phyloP scores from a whole-genome alignment of 768 basidiomycete species.

The Boletus reticuloceps region DNA sequence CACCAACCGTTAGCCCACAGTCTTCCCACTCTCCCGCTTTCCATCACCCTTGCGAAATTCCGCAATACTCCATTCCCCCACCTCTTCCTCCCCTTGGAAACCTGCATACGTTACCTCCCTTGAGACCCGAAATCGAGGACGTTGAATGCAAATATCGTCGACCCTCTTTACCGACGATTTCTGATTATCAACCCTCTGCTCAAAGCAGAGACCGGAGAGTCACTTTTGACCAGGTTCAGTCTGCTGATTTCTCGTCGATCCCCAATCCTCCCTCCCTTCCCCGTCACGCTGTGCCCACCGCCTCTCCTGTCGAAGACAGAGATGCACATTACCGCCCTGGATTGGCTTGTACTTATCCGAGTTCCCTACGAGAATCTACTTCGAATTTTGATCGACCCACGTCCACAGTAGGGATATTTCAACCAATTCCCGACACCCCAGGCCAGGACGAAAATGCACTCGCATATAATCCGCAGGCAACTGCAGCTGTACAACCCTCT shows the following conservation, averaged over 20 bases:
- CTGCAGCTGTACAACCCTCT: constrained; percentile 3
- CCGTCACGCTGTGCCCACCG: constrained; percentile 1
- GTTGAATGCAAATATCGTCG: constrained; percentile 33
- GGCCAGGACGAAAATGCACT: constrained; percentile 8
- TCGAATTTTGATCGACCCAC: constrained; percentile 19
- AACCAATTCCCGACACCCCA: background rate
- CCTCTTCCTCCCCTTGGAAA: constrained; percentile 23
- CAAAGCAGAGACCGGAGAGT: constrained; percentile 12
- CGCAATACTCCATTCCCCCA: constrained; percentile 27
- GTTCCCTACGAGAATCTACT: constrained; percentile 17
- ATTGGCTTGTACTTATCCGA: constrained; percentile 15
- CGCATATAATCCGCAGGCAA: constrained; percentile 9
- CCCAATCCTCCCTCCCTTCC: background rate
- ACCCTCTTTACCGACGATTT: constrained; percentile 24
- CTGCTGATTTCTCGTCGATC: constrained; percentile 8
- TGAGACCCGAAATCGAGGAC: constrained; percentile 25
- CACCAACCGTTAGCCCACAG: constrained; percentile 21
- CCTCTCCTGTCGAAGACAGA: constrained; percentile 11
- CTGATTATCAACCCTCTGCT: constrained; percentile 7
- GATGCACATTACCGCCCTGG: constrained; percentile 11
- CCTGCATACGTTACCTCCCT: constrained; percentile 26
- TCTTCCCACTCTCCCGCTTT: constrained; percentile 21
- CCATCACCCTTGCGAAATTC: constrained; percentile 22
- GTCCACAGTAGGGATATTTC: constrained; percentile 16
- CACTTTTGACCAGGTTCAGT: constrained; percentile 13